Conservation (phyloP, 768 basidiomycete species). For the Coprinopsis sp. region DNA sequence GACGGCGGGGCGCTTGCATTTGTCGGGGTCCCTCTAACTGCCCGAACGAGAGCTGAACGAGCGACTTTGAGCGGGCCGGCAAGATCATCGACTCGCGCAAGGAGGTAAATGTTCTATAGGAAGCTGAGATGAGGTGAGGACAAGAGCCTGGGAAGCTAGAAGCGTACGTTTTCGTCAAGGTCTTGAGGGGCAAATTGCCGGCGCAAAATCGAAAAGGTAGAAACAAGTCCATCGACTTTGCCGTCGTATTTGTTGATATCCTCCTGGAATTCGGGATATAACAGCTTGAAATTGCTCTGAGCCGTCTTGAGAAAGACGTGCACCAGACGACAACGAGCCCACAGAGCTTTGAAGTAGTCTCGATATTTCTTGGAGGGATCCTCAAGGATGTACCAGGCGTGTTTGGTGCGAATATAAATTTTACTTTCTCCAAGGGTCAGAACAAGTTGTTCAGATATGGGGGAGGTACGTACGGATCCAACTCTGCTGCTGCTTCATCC, state of each 20-base stretch:
- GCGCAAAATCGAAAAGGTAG: no score
- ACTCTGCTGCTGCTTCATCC: slow-evolving; percentile 13
- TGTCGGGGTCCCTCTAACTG: slow-evolving; percentile 20
- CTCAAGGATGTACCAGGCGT: slow-evolving; percentile 69
- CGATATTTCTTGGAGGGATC: slow-evolving; percentile 42
- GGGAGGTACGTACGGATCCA: slow-evolving; percentile 42
- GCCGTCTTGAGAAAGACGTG: slow-evolving; percentile 42
- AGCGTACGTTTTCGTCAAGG: no score
- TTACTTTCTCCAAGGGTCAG: slow-evolving; percentile 33
- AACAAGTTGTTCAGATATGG: background rate
- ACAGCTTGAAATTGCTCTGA: slow-evolving; percentile 29
- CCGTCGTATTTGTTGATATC: slow-evolving; percentile 26
- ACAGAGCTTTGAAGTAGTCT: slow-evolving; percentile 43
- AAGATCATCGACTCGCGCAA: slow-evolving; percentile 9
- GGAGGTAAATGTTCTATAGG: slow-evolving; percentile 41
- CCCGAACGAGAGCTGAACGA: slow-evolving; percentile 32
- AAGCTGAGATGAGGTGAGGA: slow-evolving; percentile 1
- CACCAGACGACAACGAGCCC: slow-evolving; percentile 44
- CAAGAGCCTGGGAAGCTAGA: no score
- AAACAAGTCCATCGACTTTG: slow-evolving; percentile 24
- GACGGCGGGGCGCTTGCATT: background rate
- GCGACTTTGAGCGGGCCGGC: slow-evolving; percentile 22
- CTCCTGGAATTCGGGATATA: slow-evolving; percentile 35
- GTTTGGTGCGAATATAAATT: slow-evolving; percentile 56
- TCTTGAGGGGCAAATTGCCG: slow-evolving; percentile 38